A percentile compares a stretch with the other conserved stretches of the same genome.
phyloP scores from a whole-genome alignment of 768 basidiomycete genomes.

The Grammothele lineata region DNA sequence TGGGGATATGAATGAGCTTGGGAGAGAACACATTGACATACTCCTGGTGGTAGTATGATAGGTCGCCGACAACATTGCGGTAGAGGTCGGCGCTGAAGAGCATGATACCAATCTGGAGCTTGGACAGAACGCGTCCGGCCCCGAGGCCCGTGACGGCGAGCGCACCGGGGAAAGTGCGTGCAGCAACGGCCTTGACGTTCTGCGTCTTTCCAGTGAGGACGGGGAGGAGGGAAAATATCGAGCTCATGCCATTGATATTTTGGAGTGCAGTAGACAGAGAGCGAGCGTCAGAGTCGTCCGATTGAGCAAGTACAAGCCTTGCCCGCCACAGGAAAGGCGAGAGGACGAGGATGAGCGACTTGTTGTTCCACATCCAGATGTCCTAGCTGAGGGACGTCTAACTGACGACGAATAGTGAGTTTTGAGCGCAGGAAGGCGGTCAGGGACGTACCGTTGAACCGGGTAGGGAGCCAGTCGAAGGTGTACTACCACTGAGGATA shows the following conservation, averaged over 20 bases:
- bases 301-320: neutral
- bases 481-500: too few species aligned
- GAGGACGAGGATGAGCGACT: neutral
- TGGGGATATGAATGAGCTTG: constrained; percentile 2
- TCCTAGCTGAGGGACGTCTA: too few species aligned
- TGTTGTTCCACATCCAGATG: neutral
- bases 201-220: constrained; percentile 10
- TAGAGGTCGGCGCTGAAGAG: constrained; percentile 9
- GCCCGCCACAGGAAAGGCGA: constrained; percentile 5
- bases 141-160: constrained; percentile 1
- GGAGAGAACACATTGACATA: constrained; percentile 9
- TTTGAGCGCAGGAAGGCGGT: too few species aligned
- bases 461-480: too few species aligned
- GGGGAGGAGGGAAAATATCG: constrained; percentile 6
- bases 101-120: constrained; percentile 6
- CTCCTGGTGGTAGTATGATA: constrained; percentile 5
- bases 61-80: constrained; percentile 8
- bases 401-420: too few species aligned
- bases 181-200: constrained; percentile 5
- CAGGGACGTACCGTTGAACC: too few species aligned
- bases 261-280: constrained; percentile 4
- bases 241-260: constrained; percentile 10
- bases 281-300: neutral
- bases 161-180: constrained; percentile 5
- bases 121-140: constrained; percentile 4